Evolutionary conservation across 768 basidiomycete species (phyloP).

Genomic region (Russula vinacea): DNA sequence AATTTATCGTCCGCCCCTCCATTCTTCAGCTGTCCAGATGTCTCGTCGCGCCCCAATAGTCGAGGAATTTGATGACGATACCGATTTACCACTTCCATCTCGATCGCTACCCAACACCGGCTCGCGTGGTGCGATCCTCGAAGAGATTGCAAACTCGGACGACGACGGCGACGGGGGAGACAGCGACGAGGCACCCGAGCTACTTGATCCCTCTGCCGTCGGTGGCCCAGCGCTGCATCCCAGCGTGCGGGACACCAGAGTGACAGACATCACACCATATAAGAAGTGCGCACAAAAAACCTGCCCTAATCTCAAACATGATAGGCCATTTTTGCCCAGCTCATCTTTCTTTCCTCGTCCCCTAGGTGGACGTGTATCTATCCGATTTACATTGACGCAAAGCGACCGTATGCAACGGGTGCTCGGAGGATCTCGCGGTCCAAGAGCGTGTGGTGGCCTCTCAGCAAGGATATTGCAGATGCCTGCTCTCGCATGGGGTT

Average conservation of each 20-base stretch:
- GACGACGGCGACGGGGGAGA: constrained; percentile 44
- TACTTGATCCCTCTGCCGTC: constrained; percentile 56
- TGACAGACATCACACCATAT: constrained; percentile 78
- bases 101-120: constrained; percentile 64
- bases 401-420: constrained; percentile 80
- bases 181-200: constrained; percentile 30
- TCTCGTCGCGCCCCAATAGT: constrained; percentile 66
- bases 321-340: constrained; percentile 15
- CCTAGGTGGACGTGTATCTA: constrained; percentile 92
- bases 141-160: constrained; percentile 58
- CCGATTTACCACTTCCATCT: constrained; percentile 79
- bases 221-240: constrained; percentile 38
- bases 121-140: constrained; percentile 68
- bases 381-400: constrained; percentile 95
- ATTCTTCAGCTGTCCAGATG: constrained; percentile 43
- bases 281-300: constrained; percentile 57
- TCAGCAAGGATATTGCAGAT: constrained; percentile 88
- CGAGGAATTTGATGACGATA: constrained; percentile 92
- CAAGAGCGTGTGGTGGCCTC: constrained; percentile 90
- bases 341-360: constrained; percentile 15
- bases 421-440: constrained; percentile 76
- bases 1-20: too few relatives aligned
- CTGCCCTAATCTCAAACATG: constrained; percentile 7
- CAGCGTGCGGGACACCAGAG: constrained; percentile 32
- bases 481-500: constrained; percentile 76